These are phyloP conservation scores for Aspergillus niger DNA, from an alignment of 2,329 filamentous ascomycete genomes.

Conservation along the genomic window DNA sequence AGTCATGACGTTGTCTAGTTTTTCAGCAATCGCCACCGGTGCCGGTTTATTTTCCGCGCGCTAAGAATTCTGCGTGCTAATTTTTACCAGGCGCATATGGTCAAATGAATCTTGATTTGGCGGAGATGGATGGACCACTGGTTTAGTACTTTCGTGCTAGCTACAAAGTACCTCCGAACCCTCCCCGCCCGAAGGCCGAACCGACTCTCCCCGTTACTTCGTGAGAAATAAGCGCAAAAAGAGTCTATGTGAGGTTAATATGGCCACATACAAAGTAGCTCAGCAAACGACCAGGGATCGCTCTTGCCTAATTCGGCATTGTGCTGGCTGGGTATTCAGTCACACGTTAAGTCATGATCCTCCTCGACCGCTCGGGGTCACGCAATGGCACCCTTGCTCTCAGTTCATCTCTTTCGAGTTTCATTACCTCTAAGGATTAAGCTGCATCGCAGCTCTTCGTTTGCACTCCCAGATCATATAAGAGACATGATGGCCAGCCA, in stretches of 20 bases:
- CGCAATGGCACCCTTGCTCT: slow-evolving; percentile 39
- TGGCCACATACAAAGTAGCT: no score
- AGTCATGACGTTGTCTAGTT: neutral
- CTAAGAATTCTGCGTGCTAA: neutral
- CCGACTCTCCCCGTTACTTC: neutral
- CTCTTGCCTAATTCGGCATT: neutral
- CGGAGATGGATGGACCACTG: neutral
- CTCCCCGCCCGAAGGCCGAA: neutral
- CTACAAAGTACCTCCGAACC: neutral
- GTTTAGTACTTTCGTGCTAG: neutral
- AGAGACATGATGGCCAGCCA: slow-evolving; percentile 21
- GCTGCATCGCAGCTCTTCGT: neutral
- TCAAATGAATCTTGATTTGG: neutral
- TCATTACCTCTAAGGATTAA: slow-evolving; percentile 48
- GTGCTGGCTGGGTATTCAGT: neutral
- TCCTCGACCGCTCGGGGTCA: no score
- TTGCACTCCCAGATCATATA: slow-evolving; percentile 22
- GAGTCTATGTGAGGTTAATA: no score
- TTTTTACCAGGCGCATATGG: neutral
- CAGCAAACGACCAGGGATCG: neutral
- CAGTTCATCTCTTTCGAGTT: slow-evolving; percentile 47
- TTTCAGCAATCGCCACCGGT: neutral
- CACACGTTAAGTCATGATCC: no score
- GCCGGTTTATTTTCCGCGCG: no score
- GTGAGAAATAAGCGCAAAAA: no score